A percentile compares a stretch with the other conserved stretches of the same genome.
Evolutionary conservation across 164 flowering plant species (phyloP).

Genomic region (Tinospora cordifolia): DNA sequence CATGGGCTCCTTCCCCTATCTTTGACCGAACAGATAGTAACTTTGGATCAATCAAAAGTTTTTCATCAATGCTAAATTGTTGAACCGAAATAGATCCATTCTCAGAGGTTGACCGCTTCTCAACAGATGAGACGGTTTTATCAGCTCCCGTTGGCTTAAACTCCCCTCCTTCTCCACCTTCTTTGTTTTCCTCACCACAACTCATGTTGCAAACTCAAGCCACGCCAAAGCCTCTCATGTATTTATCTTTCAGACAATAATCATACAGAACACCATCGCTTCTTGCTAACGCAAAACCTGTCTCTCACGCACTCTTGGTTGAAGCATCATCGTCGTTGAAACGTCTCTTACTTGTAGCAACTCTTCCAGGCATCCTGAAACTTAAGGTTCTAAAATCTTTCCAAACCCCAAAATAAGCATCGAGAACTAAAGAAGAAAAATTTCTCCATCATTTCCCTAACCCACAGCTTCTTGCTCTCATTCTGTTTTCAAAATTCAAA

Average conservation of each 20-base stretch:
- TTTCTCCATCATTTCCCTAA: not conserved
- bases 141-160: slow-evolving; percentile 11
- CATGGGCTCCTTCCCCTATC: slow-evolving; percentile 96
- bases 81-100: slow-evolving; percentile 35
- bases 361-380: slow-evolving; percentile 8
- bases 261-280: not conserved
- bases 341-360: slow-evolving; percentile 1
- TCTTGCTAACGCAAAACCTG: not conserved
- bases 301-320: not conserved
- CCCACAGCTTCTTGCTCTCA: not conserved
- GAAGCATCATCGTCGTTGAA: slow-evolving; percentile 4
- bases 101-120: slow-evolving; percentile 6
- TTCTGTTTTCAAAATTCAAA: slow-evolving; percentile 2
- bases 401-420: slow-evolving; percentile 16
- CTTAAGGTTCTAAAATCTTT: not conserved
- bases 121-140: slow-evolving; percentile 19
- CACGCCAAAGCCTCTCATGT: slow-evolving; percentile 27
- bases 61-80: slow-evolving; percentile 44
- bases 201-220: slow-evolving; percentile 44
- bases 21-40: slow-evolving; percentile 61
- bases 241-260: not conserved
- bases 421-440: not conserved
- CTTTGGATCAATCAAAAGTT: slow-evolving; percentile 66
- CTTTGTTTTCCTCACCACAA: slow-evolving; percentile 26
- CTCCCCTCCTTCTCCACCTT: slow-evolving; percentile 23